phyloP scores from a whole-genome alignment of 139 green algal species.

The Zygnema cylindricum region DNA sequence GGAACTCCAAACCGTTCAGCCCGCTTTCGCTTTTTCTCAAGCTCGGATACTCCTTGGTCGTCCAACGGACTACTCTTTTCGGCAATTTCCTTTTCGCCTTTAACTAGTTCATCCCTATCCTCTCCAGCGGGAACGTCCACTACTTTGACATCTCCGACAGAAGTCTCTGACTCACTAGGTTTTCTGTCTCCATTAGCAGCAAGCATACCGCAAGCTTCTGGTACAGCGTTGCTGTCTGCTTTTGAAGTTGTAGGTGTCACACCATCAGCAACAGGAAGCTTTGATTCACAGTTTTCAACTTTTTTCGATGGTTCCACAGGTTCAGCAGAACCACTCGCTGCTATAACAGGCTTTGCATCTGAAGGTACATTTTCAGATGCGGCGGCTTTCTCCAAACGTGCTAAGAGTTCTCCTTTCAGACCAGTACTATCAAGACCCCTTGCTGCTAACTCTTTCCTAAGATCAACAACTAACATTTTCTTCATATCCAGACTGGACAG shows the following conservation, averaged over 20 bases:
- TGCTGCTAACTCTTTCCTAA: neutral
- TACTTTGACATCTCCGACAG: neutral
- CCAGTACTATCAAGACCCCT: neutral
- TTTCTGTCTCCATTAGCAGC: neutral
- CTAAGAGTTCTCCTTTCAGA: neutral
- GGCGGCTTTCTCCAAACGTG: neutral
- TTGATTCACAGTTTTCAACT: neutral
- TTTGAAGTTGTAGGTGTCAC: neutral
- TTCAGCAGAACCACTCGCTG: neutral
- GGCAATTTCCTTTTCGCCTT: neutral
- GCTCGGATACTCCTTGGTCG: neutral
- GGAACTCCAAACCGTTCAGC: slow-evolving; percentile 14
- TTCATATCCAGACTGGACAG: no score
- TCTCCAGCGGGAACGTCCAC: neutral
- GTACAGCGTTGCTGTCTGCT: neutral
- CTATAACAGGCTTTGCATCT: neutral
- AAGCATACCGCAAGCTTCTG: neutral
- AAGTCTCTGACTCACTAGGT: no score
- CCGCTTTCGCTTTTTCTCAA: slow-evolving; percentile 15
- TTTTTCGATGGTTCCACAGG: neutral
- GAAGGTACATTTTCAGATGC: neutral
- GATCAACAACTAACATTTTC: neutral
- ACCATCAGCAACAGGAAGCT: neutral
- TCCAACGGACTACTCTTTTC: neutral
- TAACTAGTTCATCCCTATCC: neutral